Base-by-base conservation (phyloP, 1,284 basidiomycete genomes). In the Chalciporus sp. region DNA sequence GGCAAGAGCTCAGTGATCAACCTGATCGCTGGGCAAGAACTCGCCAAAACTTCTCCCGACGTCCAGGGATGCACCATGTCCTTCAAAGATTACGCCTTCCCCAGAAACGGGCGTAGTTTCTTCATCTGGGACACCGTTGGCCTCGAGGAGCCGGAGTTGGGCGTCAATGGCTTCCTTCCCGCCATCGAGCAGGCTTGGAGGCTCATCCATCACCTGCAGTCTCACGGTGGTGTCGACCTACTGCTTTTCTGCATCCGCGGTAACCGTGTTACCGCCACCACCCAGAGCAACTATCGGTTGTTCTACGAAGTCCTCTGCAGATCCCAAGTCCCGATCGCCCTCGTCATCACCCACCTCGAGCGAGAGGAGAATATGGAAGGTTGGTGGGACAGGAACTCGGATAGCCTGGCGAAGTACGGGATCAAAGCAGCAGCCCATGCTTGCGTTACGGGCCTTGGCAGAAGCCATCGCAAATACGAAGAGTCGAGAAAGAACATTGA, bases 41-140 rank as follows among this genome's bases (percentile, higher is more conserved):
- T 69, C 11, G 69, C 67, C 17, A 4, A 55, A 29, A 64, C 57
- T 23, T 69, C 71, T 26, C 51, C 58, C 6, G 68, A 67, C 49
- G 58, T 51, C 23, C 47, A 51, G 33, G 65, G 69, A 14, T 70
- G 69, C 19, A 72, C 67, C 37, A 59, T 72, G 58, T 61, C 67
- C 0, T 65, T 58, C 51, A 55, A 58, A 35, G 55, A 58, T 1
- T 70, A 72, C 55, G 46, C 31, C 2, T 65, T 73, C 51, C 8
- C 49, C 3, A 58, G 65, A 28, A 29, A 27, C 14, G 28, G 42
- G 2, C 51, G 56, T 16, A 41, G 27, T 16, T 51, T 66, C 47
- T 60, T 52, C 7, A 53, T 78, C 47, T 78, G 68, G 68, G 76
- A 76, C 47, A 75, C 75, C 2, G 68, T 69, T 6, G 76, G 77